phyloP scores from a whole-genome alignment of 2,329 filamentous ascomycete genomes.

The Aureobasidium pullulans region DNA sequence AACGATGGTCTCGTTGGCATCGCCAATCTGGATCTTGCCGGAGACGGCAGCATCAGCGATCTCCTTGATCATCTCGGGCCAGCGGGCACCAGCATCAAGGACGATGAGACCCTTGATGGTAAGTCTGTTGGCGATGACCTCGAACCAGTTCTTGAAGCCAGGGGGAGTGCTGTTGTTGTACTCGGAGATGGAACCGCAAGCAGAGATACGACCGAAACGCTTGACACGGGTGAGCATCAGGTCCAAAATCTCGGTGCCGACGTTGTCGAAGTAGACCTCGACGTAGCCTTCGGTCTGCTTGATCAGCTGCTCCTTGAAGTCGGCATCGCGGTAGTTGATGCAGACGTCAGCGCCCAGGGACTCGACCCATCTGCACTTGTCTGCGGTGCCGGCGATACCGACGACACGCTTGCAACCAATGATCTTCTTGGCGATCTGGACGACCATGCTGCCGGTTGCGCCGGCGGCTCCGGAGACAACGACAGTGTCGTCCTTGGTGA shows the following conservation, averaged over 20 bases:
- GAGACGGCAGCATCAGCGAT: constrained; percentile 31
- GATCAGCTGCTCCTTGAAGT: constrained; percentile 41
- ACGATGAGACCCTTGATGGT: constrained; percentile 29
- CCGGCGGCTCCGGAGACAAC: constrained; percentile 44
- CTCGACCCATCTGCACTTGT: constrained; percentile 47
- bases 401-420: constrained; percentile 38
- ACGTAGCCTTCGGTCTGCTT: constrained; percentile 43
- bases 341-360: constrained; percentile 46
- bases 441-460: constrained; percentile 41
- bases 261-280: constrained; percentile 68
- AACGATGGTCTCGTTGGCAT: constrained; percentile 41
- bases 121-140: constrained; percentile 28
- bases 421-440: constrained; percentile 48
- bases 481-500: constrained; percentile 36
- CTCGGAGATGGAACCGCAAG: constrained; percentile 63
- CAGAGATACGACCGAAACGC: constrained; percentile 54
- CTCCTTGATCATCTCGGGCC: constrained; percentile 15
- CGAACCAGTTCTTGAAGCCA: constrained; percentile 31
- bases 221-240: constrained; percentile 58
- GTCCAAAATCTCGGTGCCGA: constrained; percentile 65
- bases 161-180: constrained; percentile 49
- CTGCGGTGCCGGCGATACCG: constrained; percentile 46
- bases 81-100: constrained; percentile 20
- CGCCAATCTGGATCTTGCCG: constrained; percentile 39
- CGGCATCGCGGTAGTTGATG: constrained; percentile 46